Percentiles rank a stretch among this genome's conserved stretches.
These are phyloP conservation scores for Albugo laibachii DNA, from an alignment of 352 stramenopile species.

Conservation along the genomic window DNA sequence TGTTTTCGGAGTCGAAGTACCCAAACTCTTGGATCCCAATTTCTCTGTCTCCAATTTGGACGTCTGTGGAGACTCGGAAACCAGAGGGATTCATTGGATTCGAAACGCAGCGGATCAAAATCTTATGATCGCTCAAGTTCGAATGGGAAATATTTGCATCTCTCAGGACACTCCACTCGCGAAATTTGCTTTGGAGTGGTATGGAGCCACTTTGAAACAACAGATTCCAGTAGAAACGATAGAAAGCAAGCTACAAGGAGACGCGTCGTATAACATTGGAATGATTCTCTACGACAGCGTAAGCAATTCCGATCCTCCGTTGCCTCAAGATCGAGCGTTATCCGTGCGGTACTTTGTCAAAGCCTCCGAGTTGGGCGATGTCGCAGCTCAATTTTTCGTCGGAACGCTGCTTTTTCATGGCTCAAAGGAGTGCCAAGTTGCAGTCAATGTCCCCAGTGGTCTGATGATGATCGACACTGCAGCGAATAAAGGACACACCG, in stretches of 20 bases:
- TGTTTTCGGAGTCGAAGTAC: conserved; percentile 49
- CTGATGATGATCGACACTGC: conserved; percentile 64
- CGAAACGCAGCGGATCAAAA: conserved; percentile 50
- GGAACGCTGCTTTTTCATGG: conserved; percentile 59
- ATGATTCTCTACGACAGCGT: conserved; percentile 59
- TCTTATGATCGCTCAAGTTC: conserved; percentile 30
- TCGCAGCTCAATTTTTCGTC: conserved; percentile 75
- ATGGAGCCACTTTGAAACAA: conserved; percentile 14
- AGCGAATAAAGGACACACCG: conserved; percentile 38
- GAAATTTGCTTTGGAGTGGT: conserved; percentile 49
- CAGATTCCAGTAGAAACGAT: conserved; percentile 17
- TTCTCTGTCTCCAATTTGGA: conserved; percentile 2
- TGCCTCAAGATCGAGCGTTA: conserved; percentile 26
- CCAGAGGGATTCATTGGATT: conserved; percentile 63
- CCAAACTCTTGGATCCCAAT: conserved; percentile 40
- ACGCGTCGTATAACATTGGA: conserved; percentile 71
- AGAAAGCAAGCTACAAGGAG: conserved; percentile 32
- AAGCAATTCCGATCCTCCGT: conserved; percentile 43
- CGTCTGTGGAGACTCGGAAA: conserved; percentile 19
- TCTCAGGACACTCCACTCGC: conserved; percentile 59
- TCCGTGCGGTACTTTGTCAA: conserved; percentile 62
- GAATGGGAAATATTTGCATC: conserved; percentile 62
- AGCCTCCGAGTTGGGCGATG: conserved; percentile 52
- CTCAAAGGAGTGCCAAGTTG: conserved; percentile 42
- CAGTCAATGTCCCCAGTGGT: conserved; percentile 32